phyloP scores from a whole-genome alignment of 768 basidiomycete species.

The Phlebiopsis flavidoalba region DNA sequence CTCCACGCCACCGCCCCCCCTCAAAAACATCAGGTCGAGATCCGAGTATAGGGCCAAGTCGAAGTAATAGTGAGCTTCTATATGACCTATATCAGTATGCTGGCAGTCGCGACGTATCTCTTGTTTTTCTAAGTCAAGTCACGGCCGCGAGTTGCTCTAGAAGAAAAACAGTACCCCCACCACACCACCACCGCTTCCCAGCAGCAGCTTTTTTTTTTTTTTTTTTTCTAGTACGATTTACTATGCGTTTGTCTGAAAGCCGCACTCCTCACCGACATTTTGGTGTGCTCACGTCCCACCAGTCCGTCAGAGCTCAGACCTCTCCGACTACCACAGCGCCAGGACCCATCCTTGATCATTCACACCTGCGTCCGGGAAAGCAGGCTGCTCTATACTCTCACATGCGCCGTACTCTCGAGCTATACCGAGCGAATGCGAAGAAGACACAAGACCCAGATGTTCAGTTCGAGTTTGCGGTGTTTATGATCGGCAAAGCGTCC shows the following conservation, averaged over 20 bases:
- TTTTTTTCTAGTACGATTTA: too few species aligned
- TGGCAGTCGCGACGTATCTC: constrained; percentile 10
- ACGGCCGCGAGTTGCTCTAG: constrained; percentile 5
- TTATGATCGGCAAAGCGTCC: constrained; percentile 97
- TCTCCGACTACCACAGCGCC: constrained; percentile 61
- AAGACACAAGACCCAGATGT: constrained; percentile 97
- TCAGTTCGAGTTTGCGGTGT: constrained; percentile 97
- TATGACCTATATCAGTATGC: constrained; percentile 9
- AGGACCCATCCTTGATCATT: constrained; percentile 79
- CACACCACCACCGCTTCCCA: too few species aligned
- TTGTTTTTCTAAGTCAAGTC: too few species aligned
- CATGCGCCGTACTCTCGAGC: constrained; percentile 92
- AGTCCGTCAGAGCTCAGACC: constrained; percentile 46
- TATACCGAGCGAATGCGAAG: constrained; percentile 96
- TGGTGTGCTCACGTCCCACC: constrained; percentile 19
- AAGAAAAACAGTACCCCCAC: background rate
- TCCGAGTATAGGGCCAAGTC: constrained; percentile 16
- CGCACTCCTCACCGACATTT: too few species aligned
- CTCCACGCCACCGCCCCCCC: too few species aligned
- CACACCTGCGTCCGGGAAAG: constrained; percentile 89
- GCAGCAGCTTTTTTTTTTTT: too few species aligned
- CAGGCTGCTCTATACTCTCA: constrained; percentile 91
- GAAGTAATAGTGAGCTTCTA: constrained; percentile 8
- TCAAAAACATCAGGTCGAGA: constrained; percentile 16
- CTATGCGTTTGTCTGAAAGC: too few species aligned